A percentile compares a stretch with the other conserved stretches of the same genome.
Conservation (phyloP, 1,139 yeast genomes). For the Pichia sp. region DNA sequence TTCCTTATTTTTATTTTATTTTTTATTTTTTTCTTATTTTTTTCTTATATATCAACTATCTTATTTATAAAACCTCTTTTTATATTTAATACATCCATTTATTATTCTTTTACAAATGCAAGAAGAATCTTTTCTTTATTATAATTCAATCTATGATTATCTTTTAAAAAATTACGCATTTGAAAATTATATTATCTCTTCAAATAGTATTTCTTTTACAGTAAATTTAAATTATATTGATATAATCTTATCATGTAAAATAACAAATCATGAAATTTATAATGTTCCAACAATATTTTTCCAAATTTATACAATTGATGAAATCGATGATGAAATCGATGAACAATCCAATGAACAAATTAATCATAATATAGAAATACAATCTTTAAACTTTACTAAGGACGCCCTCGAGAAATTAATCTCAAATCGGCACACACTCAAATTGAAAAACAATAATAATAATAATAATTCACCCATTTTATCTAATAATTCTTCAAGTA, state of each 20-base stretch:
- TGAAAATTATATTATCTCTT: too few species aligned
- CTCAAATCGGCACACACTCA: slow-evolving; percentile 1
- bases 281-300: neutral
- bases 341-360: neutral
- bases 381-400: neutral
- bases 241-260: neutral
- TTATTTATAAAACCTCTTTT: neutral
- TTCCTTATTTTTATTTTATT: too few species aligned
- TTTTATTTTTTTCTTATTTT: too few species aligned
- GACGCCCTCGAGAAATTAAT: neutral
- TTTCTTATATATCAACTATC: too few species aligned
- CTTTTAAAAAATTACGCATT: neutral
- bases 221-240: too few species aligned
- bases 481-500: too few species aligned
- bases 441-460: too few species aligned
- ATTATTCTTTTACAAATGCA: too few species aligned
- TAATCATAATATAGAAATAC: slow-evolving; percentile 1
- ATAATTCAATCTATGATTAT: neutral
- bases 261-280: neutral
- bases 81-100: neutral
- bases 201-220: too few species aligned
- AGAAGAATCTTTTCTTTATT: neutral
- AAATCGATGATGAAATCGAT: too few species aligned
- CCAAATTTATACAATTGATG: neutral
- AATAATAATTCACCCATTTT: too few species aligned